phyloP scores from a whole-genome alignment of 2,329 filamentous ascomycete genomes.

The Phyllosticta citriasiana region DNA sequence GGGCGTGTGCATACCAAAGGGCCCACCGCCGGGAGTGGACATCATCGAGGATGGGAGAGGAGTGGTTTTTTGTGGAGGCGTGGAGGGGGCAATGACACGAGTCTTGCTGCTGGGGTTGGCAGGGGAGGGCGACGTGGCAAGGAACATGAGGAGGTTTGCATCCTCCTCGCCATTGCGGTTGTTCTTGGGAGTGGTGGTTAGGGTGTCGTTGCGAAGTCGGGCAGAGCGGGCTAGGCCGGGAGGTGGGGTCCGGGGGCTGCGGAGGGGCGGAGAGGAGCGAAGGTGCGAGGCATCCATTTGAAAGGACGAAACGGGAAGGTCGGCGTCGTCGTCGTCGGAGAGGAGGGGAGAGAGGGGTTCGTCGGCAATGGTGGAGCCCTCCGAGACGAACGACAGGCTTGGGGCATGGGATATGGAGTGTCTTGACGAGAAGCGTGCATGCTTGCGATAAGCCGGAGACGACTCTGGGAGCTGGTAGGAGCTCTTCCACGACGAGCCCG shows the following conservation, averaged over 20 bases:
- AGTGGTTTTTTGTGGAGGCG: conserved; percentile 43
- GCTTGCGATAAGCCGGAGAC: conserved; percentile 72
- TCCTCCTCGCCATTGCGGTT: conserved; percentile 66
- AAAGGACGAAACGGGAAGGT: conserved; percentile 69
- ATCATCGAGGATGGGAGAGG: conserved; percentile 76
- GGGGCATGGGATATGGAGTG: conserved; percentile 51
- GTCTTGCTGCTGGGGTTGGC: conserved; percentile 47
- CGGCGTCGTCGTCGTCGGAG: conserved; percentile 73
- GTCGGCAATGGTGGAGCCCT: conserved; percentile 57
- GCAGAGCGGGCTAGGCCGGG: conserved; percentile 30
- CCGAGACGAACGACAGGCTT: conserved; percentile 69
- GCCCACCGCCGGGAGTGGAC: conserved; percentile 62
- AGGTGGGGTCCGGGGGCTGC: conserved; percentile 32
- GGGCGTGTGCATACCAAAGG: conserved; percentile 61
- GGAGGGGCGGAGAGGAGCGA: conserved; percentile 66
- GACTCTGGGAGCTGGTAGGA: conserved; percentile 70
- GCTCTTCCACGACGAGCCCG: conserved; percentile 58
- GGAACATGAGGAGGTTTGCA: conserved; percentile 74
- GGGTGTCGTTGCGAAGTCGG: conserved; percentile 30
- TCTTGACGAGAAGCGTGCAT: conserved; percentile 55
- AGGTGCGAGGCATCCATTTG: conserved; percentile 46
- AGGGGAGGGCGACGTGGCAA: conserved; percentile 85
- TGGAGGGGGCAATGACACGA: conserved; percentile 42
- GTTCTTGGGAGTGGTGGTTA: conserved; percentile 24
- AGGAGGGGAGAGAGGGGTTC: conserved; percentile 48